Conservation (phyloP, 805 yeast species). For the Blastobotrys americana region DNA sequence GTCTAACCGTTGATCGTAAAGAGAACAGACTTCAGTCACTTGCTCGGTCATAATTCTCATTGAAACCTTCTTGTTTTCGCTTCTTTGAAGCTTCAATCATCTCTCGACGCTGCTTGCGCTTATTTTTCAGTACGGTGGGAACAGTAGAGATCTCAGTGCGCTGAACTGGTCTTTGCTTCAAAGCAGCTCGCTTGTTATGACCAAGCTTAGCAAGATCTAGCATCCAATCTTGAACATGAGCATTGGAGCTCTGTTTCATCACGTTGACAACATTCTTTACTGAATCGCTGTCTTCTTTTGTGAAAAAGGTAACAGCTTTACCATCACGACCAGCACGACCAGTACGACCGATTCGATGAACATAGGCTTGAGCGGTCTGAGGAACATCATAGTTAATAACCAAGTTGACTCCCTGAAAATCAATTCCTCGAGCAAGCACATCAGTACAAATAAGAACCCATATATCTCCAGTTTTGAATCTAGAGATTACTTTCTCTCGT, state of each 20-base stretch:
- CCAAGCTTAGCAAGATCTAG: slow-evolving; percentile 57
- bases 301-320: slow-evolving; percentile 83
- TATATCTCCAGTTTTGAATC: slow-evolving; percentile 80
- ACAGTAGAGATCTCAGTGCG: slow-evolving; percentile 71
- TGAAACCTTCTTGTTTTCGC: slow-evolving; percentile 11
- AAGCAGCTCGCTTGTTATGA: slow-evolving; percentile 51
- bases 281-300: slow-evolving; percentile 74
- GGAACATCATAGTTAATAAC: slow-evolving; percentile 98
- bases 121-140: slow-evolving; percentile 57
- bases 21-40: too few species aligned
- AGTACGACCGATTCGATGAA: slow-evolving; percentile 97
- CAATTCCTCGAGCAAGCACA: slow-evolving; percentile 93
- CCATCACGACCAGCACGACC: slow-evolving; percentile 92
- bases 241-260: slow-evolving; percentile 80
- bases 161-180: slow-evolving; percentile 50
- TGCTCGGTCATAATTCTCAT: too few species aligned
- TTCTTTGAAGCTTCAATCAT: slow-evolving; percentile 44
- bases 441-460: slow-evolving; percentile 98
- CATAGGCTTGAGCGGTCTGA: slow-evolving; percentile 85
- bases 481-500: slow-evolving; percentile 74
- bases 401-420: slow-evolving; percentile 88
- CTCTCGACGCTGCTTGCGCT: slow-evolving; percentile 53
- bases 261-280: slow-evolving; percentile 85
- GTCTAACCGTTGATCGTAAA: too few species aligned
- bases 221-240: slow-evolving; percentile 71